phyloP scores from a whole-genome alignment of 768 basidiomycete genomes.

The Hygrocybe punicea region DNA sequence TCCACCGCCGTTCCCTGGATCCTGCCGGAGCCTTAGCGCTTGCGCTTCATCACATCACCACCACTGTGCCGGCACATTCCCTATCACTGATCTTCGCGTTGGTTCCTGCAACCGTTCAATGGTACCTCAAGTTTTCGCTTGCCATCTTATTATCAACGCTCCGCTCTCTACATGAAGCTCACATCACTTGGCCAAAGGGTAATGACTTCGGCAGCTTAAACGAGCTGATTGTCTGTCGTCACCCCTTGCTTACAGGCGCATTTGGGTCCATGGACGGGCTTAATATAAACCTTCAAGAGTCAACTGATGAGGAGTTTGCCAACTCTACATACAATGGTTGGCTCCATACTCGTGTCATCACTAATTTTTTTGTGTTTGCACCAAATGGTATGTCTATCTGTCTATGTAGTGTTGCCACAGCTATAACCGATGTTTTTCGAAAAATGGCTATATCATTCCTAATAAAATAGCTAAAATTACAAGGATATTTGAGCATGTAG shows the following conservation, averaged over 20 bases:
- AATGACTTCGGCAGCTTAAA: slow-evolving; percentile 32
- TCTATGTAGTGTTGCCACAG: no score
- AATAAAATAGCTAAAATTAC: no score
- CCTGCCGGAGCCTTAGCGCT: slow-evolving; percentile 43
- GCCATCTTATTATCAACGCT: slow-evolving; percentile 30
- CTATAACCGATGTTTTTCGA: no score
- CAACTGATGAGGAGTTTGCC: no score
- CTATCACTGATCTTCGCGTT: no score
- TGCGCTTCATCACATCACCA: slow-evolving; percentile 41
- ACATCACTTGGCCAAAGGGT: slow-evolving; percentile 24
- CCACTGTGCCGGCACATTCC: no score
- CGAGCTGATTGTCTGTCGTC: no score
- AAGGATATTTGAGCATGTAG: no score
- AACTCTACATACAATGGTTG: no score
- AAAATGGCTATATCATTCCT: no score
- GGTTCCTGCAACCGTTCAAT: no score
- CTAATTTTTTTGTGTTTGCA: slow-evolving; percentile 32
- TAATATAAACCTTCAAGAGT: slow-evolving; percentile 31
- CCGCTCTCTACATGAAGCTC: slow-evolving; percentile 27
- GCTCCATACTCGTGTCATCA: slow-evolving; percentile 39
- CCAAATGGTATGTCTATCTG: slow-evolving; percentile 18
- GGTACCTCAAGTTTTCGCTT: slow-evolving; percentile 37
- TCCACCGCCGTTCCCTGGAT: slow-evolving; percentile 32
- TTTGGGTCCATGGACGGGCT: slow-evolving; percentile 45
- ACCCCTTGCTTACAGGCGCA: slow-evolving; percentile 35